A percentile compares a stretch with the other conserved stretches of the same genome.
Evolutionary conservation across 176 grass and related monocot species (phyloP).

Genomic region (Triticum dicoccoides): DNA sequence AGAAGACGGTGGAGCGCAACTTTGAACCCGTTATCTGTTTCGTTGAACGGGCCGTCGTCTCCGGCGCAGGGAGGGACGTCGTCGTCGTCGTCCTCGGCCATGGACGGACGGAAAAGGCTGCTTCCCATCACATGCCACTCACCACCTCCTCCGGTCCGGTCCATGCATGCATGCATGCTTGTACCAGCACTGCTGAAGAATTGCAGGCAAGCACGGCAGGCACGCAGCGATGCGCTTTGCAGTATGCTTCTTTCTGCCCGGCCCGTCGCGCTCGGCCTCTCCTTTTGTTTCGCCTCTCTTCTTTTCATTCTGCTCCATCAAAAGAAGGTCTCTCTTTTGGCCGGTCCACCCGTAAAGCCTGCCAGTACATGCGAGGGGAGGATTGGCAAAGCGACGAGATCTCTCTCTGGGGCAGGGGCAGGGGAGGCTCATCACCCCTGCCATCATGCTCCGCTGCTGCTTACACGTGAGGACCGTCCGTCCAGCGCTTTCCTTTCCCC

Average conservation of each 20-base stretch:
- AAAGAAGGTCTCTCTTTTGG: constrained; percentile 49
- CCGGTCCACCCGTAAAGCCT: constrained; percentile 32
- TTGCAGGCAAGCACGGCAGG: background rate
- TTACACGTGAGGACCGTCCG: constrained; percentile 33
- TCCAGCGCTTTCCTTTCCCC: background rate
- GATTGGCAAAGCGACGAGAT: constrained; percentile 19
- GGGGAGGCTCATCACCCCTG: constrained; percentile 14
- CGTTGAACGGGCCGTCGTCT: constrained; percentile 6
- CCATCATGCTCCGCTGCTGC: constrained; percentile 24
- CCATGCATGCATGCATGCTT: background rate
- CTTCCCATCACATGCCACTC: constrained; percentile 56
- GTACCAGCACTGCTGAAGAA: background rate
- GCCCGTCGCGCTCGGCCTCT: background rate
- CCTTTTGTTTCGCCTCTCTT: constrained; percentile 56
- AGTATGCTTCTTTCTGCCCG: background rate
- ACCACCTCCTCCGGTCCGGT: background rate
- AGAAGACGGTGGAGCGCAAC: background rate
- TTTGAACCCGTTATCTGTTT: constrained; percentile 31
- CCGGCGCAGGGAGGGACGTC: constrained; percentile 18
- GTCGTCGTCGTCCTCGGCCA: background rate
- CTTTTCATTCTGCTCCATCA: constrained; percentile 66
- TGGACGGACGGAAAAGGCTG: constrained; percentile 34
- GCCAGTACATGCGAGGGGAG: constrained; percentile 10
- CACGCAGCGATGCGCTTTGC: background rate
- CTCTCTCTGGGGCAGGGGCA: constrained; percentile 13